phyloP scores from a whole-genome alignment of 805 yeast species.

The Candida silvicultrix region DNA sequence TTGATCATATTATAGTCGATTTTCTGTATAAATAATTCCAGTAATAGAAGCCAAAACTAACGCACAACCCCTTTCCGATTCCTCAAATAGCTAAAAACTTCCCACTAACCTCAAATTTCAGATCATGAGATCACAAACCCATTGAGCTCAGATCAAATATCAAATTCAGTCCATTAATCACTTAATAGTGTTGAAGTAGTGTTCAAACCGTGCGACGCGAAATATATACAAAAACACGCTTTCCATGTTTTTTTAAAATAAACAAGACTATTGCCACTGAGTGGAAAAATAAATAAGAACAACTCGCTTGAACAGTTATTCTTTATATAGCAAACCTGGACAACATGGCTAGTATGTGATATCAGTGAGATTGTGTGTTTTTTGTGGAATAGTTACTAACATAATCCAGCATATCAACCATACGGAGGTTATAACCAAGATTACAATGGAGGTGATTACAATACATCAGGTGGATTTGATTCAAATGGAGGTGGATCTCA shows the following conservation, averaged over 20 bases:
- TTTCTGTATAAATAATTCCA: no score
- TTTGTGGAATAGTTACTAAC: background rate
- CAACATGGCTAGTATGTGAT: background rate
- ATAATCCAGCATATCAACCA: conserved; percentile 27
- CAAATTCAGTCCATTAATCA: no score
- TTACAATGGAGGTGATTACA: conserved; percentile 20
- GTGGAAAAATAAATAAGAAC: no score
- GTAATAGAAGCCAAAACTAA: no score
- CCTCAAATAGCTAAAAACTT: no score
- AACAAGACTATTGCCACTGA: background rate
- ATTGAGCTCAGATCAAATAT: no score
- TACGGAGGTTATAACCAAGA: conserved; percentile 29
- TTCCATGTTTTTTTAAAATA: background rate
- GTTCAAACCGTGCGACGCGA: background rate
- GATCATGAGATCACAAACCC: no score
- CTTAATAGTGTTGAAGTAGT: background rate
- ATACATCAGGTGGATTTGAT: conserved; percentile 28
- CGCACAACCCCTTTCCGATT: no score
- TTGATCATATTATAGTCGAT: no score
- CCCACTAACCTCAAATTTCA: no score
- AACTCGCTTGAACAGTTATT: no score
- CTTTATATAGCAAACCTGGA: no score
- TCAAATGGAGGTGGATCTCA: conserved; percentile 27
- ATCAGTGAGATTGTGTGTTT: background rate
- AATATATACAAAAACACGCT: background rate